phyloP scores from a whole-genome alignment of 2,329 filamentous ascomycete genomes.

The Fusarium sp. region DNA sequence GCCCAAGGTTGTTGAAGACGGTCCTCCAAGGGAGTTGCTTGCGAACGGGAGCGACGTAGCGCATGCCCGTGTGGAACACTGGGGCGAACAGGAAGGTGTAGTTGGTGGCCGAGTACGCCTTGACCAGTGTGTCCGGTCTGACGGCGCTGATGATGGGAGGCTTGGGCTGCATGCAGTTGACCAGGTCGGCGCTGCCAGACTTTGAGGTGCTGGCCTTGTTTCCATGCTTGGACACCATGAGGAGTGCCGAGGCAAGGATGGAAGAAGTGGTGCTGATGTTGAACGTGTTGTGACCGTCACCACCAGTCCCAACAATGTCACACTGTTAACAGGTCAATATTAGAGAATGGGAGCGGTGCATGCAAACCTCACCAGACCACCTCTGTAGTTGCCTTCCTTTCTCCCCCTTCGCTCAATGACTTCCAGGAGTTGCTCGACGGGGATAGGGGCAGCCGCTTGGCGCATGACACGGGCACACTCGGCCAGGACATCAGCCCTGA shows the following conservation, averaged over 20 bases:
- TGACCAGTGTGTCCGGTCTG: conserved; percentile 75
- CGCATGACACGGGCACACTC: conserved; percentile 89
- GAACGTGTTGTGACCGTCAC: conserved; percentile 97
- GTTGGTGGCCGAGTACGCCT: conserved; percentile 83
- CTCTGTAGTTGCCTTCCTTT: conserved; percentile 80
- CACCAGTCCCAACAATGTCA: conserved; percentile 97
- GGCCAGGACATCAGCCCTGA: conserved; percentile 85
- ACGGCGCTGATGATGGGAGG: conserved; percentile 82
- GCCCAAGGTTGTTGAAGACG: conserved; percentile 96
- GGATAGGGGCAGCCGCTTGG: conserved; percentile 78
- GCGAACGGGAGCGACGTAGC: conserved; percentile 85
- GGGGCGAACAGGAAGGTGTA: conserved; percentile 97
- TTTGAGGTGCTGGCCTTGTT: conserved; percentile 96
- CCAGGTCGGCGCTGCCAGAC: conserved; percentile 93
- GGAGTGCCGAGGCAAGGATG: conserved; percentile 86
- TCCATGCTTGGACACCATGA: conserved; percentile 93
- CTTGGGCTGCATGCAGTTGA: conserved; percentile 79
- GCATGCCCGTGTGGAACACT: conserved; percentile 96
- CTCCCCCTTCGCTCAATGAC: conserved; percentile 71
- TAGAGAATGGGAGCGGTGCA: not conserved
- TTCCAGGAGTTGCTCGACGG: conserved; percentile 70
- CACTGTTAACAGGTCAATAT: conserved; percentile 59
- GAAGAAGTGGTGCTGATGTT: conserved; percentile 97
- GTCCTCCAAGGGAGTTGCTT: conserved; percentile 93
- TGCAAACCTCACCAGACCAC: conserved; percentile 77